These are phyloP conservation scores for Nitzschia putrida DNA, from an alignment of 108 stramenopile genomes.

Conservation along the genomic window DNA sequence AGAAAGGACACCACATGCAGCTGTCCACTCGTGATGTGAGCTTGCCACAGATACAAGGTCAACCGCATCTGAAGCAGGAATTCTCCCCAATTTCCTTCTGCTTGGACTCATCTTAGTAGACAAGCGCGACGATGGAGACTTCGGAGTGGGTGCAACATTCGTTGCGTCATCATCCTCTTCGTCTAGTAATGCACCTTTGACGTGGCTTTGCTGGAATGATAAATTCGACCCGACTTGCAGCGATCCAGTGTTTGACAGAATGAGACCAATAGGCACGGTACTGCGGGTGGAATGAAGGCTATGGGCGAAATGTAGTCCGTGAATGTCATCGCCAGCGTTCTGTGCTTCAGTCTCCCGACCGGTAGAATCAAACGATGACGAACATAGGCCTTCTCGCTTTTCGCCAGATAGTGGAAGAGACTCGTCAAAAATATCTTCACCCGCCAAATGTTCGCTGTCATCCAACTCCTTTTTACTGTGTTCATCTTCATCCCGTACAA, in stretches of 20 bases:
- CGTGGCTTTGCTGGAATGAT: not conserved
- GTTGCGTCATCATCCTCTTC: not conserved
- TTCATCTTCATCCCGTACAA: slow-evolving; percentile 16
- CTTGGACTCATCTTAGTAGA: not conserved
- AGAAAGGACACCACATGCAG: slow-evolving; percentile 27
- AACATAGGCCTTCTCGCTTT: slow-evolving; percentile 10
- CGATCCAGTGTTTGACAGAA: too few relatives aligned
- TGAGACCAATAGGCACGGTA: too few relatives aligned
- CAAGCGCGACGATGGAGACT: not conserved
- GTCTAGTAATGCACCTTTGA: slow-evolving; percentile 2
- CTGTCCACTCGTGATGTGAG: slow-evolving; percentile 33
- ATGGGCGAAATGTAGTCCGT: too few relatives aligned
- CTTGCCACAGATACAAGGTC: slow-evolving; percentile 30
- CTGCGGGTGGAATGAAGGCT: too few relatives aligned
- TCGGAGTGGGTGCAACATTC: not conserved
- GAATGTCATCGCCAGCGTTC: too few relatives aligned
- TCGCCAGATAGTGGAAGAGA: slow-evolving; percentile 7
- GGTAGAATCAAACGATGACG: not conserved
- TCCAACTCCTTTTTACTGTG: not conserved
- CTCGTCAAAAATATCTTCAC: slow-evolving; percentile 3
- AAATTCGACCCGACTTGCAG: too few relatives aligned
- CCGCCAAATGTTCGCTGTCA: not conserved
- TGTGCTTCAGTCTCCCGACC: too few relatives aligned
- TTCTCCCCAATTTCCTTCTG: not conserved
- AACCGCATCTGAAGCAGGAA: not conserved